Evolutionary conservation across 192 early-diverging fungal species (phyloP).

Genomic region (Coemansia sp.): DNA sequence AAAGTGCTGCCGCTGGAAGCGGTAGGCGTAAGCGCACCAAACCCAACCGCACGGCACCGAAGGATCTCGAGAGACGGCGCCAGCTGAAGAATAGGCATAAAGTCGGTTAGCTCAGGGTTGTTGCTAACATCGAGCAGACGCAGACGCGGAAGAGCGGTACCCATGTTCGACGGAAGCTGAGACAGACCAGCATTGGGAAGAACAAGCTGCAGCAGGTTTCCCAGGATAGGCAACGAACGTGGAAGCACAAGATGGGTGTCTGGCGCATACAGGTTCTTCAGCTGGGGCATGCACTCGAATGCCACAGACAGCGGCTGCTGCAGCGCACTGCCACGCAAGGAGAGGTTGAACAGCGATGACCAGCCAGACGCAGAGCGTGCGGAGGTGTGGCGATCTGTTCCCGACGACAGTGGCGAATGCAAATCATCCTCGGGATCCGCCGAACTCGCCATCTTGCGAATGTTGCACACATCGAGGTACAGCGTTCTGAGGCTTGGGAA

Average conservation of each 20-base stretch:
- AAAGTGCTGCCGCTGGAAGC: conserved; percentile 6
- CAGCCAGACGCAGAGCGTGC: background rate
- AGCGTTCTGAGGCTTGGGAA: conserved; percentile 47
- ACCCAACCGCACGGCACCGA: conserved; percentile 40
- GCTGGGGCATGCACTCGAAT: conserved; percentile 28
- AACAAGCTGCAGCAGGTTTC: conserved; percentile 39
- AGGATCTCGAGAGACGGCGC: conserved; percentile 40
- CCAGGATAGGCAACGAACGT: conserved; percentile 31
- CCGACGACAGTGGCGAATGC: background rate
- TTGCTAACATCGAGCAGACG: conserved; percentile 48
- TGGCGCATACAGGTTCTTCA: conserved; percentile 53
- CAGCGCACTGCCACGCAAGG: conserved; percentile 43
- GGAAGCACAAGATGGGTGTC: conserved; percentile 43
- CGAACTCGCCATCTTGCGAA: conserved; percentile 29
- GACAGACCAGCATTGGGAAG: conserved; percentile 39
- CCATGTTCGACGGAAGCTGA: conserved; percentile 40
- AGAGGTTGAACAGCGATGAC: conserved; percentile 46
- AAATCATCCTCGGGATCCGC: background rate
- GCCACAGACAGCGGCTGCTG: conserved; percentile 37
- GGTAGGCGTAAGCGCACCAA: conserved; percentile 14
- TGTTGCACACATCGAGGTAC: conserved; percentile 48
- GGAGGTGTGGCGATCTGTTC: background rate
- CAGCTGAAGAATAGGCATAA: conserved; percentile 37
- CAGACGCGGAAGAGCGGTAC: conserved; percentile 39
- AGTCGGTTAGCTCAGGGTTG: conserved; percentile 41